Base-by-base conservation (phyloP, 2,329 filamentous ascomycete genomes). In the Neopestalotiopsis sp. region DNA sequence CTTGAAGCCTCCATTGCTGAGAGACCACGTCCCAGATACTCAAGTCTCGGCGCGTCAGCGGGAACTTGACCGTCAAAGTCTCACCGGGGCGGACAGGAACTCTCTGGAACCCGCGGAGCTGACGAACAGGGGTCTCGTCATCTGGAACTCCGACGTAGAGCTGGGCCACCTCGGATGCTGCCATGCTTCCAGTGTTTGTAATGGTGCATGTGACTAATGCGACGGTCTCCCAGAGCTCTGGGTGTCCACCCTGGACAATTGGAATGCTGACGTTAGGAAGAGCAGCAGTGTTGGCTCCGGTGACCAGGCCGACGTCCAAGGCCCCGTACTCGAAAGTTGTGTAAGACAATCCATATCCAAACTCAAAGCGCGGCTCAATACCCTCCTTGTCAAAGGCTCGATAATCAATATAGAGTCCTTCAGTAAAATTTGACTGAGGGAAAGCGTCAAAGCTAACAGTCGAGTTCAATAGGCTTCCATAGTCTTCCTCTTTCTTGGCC, bases 371-470 rank as follows among this genome's bases (percentile, higher is more conserved):
- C 1, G 94, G 94, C 5, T 84, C 84, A 70, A 95, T 91, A 67
- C 86, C 84, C 64, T 91, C 79, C 75, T 91, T 91, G 83, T 97
- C 94, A 74, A 97, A 94, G 79, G 94, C 89, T n/a, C 94, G 90
- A 81, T 97, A 97, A 82, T 97, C 95, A 73, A 97, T 90, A 76
- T 94, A 94, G 0, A 97, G 82, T 0, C 93, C 93, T 76, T 97
- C 93, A 1, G 85, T 86, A 78, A 95, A 97, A 72, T 93, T 90
- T 73, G 95, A 92, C 76, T 97, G 93, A 0, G 93, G 93, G 66
- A 70, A 70, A 38, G 76, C 84, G 13, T 83, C 78, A 58, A 70
- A 67, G 6, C 68, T 65, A 67, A 76, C 74, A 5, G 91, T 81
- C 14, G 86, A 87, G 73, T 92, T 91, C 0, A 91, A 88, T 64